Conservation (phyloP, 2,329 filamentous ascomycete genomes). For the Aurifilum marmelostoma region DNA sequence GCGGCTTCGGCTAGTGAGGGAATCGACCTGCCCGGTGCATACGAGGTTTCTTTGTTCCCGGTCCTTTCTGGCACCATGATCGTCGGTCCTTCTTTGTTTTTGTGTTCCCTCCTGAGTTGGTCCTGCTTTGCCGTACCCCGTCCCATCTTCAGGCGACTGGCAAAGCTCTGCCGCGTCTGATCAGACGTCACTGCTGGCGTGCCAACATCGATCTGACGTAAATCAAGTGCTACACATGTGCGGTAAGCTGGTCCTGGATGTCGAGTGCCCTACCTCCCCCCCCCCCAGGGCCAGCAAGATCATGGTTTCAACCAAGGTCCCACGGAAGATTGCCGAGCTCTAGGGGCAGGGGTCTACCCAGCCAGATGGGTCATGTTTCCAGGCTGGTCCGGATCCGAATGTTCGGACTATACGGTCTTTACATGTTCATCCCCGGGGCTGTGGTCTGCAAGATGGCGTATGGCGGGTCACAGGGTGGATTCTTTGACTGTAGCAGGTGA, state of each 20-base stretch:
- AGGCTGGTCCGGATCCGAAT: conserved; percentile 7
- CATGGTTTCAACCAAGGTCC: background rate
- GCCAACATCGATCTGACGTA: background rate
- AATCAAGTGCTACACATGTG: background rate
- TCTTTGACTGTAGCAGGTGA: background rate
- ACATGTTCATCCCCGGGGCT: background rate
- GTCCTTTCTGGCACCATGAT: background rate
- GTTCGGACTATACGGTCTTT: conserved; percentile 1
- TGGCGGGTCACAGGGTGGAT: background rate
- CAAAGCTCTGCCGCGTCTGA: background rate
- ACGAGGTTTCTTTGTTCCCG: no score
- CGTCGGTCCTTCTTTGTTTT: background rate
- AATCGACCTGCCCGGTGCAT: background rate
- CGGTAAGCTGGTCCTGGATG: background rate
- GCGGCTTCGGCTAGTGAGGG: background rate
- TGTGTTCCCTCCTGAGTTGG: background rate
- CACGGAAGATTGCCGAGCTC: background rate
- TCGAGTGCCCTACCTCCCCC: background rate
- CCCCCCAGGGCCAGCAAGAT: background rate
- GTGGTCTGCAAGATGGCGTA: background rate
- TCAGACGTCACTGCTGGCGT: background rate
- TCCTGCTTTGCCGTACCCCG: no score
- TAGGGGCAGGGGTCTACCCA: background rate
- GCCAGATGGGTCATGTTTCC: background rate
- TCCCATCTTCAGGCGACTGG: background rate